These are phyloP conservation scores for Leishmania martiniquensis DNA, from an alignment of 208 protist genomes.

Conservation along the genomic window DNA sequence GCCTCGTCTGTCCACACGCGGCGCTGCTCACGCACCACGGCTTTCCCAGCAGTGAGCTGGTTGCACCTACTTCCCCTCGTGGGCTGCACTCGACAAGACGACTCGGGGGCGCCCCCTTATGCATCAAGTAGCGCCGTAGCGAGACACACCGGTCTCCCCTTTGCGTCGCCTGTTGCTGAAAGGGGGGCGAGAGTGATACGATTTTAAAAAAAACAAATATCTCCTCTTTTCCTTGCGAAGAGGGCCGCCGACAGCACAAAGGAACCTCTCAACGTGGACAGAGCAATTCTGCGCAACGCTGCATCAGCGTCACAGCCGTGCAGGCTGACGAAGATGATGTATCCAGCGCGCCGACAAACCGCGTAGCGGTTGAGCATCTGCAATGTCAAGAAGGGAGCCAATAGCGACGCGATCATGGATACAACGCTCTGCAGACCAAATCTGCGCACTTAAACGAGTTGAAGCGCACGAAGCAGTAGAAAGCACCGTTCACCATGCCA, in stretches of 20 bases:
- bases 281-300: conserved; percentile 47
- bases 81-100: too few species aligned
- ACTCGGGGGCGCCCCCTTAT: too few species aligned
- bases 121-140: too few species aligned
- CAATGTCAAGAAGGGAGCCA: conserved; percentile 63
- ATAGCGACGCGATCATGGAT: conserved; percentile 53
- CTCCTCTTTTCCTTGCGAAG: too few species aligned
- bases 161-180: too few species aligned
- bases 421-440: conserved; percentile 40
- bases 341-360: conserved; percentile 53
- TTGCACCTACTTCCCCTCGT: too few species aligned
- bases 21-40: not conserved
- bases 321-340: conserved; percentile 38
- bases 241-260: conserved; percentile 84
- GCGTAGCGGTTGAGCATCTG: conserved; percentile 88
- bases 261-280: conserved; percentile 90
- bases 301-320: conserved; percentile 44
- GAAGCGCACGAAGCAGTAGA: conserved; percentile 92
- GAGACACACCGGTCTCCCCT: too few species aligned
- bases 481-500: conserved; percentile 86
- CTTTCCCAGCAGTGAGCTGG: not conserved
- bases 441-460: too few species aligned
- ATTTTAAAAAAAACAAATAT: too few species aligned
- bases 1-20: not conserved
- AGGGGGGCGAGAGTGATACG: too few species aligned